Evolutionary conservation across 148 eudicot species (phyloP), one percentile per base, ranked within the genome.

Genomic region (Polygonum aviculare): DNA sequence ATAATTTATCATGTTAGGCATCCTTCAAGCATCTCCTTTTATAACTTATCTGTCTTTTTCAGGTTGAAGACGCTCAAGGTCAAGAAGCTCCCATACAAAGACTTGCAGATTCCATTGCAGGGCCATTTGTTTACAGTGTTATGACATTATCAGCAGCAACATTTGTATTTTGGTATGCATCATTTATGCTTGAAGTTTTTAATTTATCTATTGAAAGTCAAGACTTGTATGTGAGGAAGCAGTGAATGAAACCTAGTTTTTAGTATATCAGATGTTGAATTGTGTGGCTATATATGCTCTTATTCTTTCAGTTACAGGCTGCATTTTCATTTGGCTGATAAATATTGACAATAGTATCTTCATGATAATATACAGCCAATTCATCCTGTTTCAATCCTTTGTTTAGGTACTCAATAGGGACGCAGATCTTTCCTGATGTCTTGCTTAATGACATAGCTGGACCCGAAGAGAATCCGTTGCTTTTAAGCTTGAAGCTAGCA

Each of bases 31-130:
- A 21, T 44, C 11, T 44, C 47, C 47, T 44, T 4, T 44, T 44
- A 44, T 10, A 0, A 7, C 8, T 6, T 7, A 44, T 44, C 47
- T 44, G 35, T 9, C 1, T 50, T 75, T 79, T 81, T 76, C 77
- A 94, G 98, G 93, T 94, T 80, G 98, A 91, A 87, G 98, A 94
- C 81, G 98, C 98, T 75, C 98, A 94, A 87, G 93, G 98, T 54
- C 89, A 86, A 84, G 98, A 94, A 84, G 98, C 98, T 79, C 98
- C 98, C 69, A 91, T 94, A 74, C 98, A 94, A 78, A 89, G 98
- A 83, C 93, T 94, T 77, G 98, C 98, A 65, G 98, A 94, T 89
- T 83, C 88, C 76, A 90, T 94, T 79, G 98, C 97, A 74, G 98
- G 98, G 15, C 98, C 98, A 15, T 94, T 94, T 85, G 98, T 94